These are phyloP conservation scores for Suhomyces tanzawaensis DNA, from an alignment of 805 yeast genomes.

Conservation along the genomic window DNA sequence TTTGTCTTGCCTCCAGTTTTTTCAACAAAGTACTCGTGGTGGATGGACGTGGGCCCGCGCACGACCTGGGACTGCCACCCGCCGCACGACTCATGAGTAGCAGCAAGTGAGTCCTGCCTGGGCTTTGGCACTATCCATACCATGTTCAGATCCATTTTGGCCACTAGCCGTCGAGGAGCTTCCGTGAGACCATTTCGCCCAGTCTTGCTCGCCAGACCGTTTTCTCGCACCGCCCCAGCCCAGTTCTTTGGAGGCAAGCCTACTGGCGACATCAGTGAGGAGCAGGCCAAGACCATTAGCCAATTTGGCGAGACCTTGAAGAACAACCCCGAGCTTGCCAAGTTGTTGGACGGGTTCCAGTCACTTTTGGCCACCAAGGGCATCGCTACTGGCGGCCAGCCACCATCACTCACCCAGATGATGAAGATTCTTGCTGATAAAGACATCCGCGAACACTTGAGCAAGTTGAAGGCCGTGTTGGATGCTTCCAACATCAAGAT, in stretches of 20 bases:
- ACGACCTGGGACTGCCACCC: background rate
- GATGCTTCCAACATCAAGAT: conserved; percentile 32
- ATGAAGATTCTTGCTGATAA: conserved; percentile 36
- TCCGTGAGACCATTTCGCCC: background rate
- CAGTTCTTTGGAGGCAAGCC: conserved; percentile 1
- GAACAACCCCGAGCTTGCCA: conserved; percentile 29
- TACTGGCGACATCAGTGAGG: conserved; percentile 3
- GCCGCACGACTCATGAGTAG: background rate
- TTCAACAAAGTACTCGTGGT: too few relatives aligned
- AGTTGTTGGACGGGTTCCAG: conserved; percentile 31
- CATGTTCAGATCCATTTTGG: background rate
- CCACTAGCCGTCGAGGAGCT: background rate
- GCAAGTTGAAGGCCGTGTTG: conserved; percentile 27
- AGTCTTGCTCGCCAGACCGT: background rate
- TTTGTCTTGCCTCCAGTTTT: background rate
- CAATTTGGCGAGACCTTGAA: conserved; percentile 11
- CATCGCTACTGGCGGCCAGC: conserved; percentile 25
- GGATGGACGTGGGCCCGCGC: too few relatives aligned
- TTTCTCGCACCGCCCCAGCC: background rate
- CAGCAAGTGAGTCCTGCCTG: too few relatives aligned
- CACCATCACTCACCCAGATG: conserved; percentile 35
- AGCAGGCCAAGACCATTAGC: conserved; percentile 9
- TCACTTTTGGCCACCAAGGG: conserved; percentile 31
- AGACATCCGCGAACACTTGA: conserved; percentile 31
- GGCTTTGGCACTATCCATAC: background rate